Percentiles rank a stretch among this genome's conserved stretches.
Evolutionary conservation across 164 flowering plant species (phyloP).

Genomic region (Umbellularia californica): DNA sequence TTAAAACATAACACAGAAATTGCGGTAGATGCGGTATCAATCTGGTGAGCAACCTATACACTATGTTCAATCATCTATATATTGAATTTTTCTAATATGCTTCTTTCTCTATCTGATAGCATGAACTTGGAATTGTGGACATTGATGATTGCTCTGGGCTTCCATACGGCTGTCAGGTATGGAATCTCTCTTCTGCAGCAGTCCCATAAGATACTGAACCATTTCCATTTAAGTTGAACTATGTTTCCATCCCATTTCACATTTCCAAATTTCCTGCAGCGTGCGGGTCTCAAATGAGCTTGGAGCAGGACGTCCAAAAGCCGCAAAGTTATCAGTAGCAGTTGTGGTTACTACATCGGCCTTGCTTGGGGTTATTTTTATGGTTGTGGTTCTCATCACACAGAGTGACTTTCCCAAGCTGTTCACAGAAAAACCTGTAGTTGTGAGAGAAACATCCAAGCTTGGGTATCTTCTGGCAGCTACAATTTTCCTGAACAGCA

Average conservation of each 20-base stretch:
- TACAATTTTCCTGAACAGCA: slow-evolving; percentile 42
- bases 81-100: neutral
- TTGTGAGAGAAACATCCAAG: slow-evolving; percentile 32
- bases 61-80: neutral
- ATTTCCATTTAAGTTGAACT: neutral
- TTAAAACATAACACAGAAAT: slow-evolving; percentile 24
- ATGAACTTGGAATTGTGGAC: slow-evolving; percentile 48
- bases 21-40: slow-evolving; percentile 31
- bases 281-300: slow-evolving; percentile 54
- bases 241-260: neutral
- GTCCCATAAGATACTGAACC: neutral
- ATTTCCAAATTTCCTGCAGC: slow-evolving; percentile 21
- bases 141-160: slow-evolving; percentile 44
- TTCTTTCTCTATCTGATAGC: slow-evolving; percentile 17
- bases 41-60: slow-evolving; percentile 20
- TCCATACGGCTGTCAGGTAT: slow-evolving; percentile 49
- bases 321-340: slow-evolving; percentile 40
- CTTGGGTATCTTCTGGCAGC: slow-evolving; percentile 41
- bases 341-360: slow-evolving; percentile 26
- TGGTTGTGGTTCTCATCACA: slow-evolving; percentile 17
- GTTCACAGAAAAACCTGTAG: slow-evolving; percentile 27
- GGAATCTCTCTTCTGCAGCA: neutral
- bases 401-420: slow-evolving; percentile 26
- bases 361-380: slow-evolving; percentile 34
- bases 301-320: slow-evolving; percentile 46